Evolutionary conservation across 1,139 yeast species (phyloP).

Genomic region (Chernovozyma sophiae-reginae): DNA sequence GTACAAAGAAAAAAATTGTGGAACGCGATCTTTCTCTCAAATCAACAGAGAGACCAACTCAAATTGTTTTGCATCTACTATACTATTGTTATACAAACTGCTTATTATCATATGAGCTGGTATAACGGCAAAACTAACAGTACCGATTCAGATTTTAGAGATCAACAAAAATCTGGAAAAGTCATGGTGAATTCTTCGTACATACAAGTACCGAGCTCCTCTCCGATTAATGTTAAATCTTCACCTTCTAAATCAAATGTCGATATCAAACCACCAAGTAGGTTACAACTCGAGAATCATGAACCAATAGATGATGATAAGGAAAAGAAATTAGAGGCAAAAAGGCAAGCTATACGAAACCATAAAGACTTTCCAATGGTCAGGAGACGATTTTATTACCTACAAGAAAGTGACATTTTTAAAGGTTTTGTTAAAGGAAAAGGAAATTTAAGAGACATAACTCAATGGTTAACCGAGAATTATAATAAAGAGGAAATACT

Average conservation of each 20-base stretch:
- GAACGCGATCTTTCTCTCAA: too few species aligned
- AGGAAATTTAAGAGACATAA: conserved; percentile 52
- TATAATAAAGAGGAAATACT: conserved; percentile 28
- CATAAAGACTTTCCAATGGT: conserved; percentile 48
- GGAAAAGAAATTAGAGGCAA: conserved; percentile 28
- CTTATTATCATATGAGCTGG: conserved; percentile 42
- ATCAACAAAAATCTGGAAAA: neutral
- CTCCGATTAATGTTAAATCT: conserved; percentile 27
- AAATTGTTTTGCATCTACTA: too few species aligned
- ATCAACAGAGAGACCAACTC: too few species aligned
- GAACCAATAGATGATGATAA: conserved; percentile 18
- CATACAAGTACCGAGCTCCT: conserved; percentile 37
- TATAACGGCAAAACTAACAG: conserved; percentile 14
- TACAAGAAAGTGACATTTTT: conserved; percentile 49
- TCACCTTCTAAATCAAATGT: conserved; percentile 17
- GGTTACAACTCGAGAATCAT: conserved; percentile 7
- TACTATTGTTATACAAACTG: too few species aligned
- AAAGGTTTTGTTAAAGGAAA: conserved; percentile 60
- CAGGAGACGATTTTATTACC: conserved; percentile 42
- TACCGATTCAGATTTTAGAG: conserved; percentile 13
- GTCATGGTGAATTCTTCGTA: conserved; percentile 5
- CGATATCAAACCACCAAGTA: conserved; percentile 13
- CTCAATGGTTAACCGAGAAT: conserved; percentile 43
- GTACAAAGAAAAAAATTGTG: too few species aligned
- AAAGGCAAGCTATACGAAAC: conserved; percentile 36